A percentile compares a stretch with the other conserved stretches of the same genome.
These are phyloP conservation scores for Aulographum hederae DNA, from an alignment of 2,329 filamentous ascomycete genomes.

Conservation along the genomic window DNA sequence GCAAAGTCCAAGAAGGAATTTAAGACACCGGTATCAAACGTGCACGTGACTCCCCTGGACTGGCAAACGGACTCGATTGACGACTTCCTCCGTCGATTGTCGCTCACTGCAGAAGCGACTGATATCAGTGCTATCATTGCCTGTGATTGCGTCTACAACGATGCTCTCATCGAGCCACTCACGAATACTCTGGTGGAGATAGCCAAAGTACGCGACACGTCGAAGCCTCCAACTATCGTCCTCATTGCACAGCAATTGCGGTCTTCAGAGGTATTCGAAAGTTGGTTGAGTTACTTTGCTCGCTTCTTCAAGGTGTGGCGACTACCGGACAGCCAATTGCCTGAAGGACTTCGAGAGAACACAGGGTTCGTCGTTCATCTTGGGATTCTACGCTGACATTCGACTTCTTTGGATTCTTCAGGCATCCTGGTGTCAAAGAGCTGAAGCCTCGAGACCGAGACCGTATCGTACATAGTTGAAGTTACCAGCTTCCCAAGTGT, in stretches of 20 bases:
- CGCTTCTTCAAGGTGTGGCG: slow-evolving; percentile 57
- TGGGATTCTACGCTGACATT: slow-evolving; percentile 38
- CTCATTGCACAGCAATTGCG: slow-evolving; percentile 80
- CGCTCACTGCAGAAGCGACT: slow-evolving; percentile 14
- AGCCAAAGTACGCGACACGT: slow-evolving; percentile 1
- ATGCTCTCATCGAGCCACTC: slow-evolving; percentile 62
- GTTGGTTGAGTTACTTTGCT: slow-evolving; percentile 56
- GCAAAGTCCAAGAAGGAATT: neutral
- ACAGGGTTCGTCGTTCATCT: slow-evolving; percentile 73
- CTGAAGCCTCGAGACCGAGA: too few relatives aligned
- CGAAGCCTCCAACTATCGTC: slow-evolving; percentile 45
- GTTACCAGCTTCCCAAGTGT: too few relatives aligned
- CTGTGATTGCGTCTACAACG: slow-evolving; percentile 93
- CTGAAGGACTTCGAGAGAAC: slow-evolving; percentile 37
- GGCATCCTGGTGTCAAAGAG: too few relatives aligned
- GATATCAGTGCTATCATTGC: slow-evolving; percentile 42
- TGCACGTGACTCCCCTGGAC: slow-evolving; percentile 49
- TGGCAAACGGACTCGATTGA: slow-evolving; percentile 51
- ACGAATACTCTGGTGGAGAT: slow-evolving; percentile 65
- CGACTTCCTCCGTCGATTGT: slow-evolving; percentile 30
- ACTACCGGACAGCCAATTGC: slow-evolving; percentile 45
- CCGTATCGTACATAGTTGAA: too few relatives aligned
- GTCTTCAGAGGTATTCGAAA: slow-evolving; percentile 66
- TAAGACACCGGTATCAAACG: slow-evolving; percentile 12
- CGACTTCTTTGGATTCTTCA: too few relatives aligned